A percentile compares a stretch with the other conserved stretches of the same genome.
phyloP scores from a whole-genome alignment of 805 yeast species.

The Danielozyma ontarioensis region DNA sequence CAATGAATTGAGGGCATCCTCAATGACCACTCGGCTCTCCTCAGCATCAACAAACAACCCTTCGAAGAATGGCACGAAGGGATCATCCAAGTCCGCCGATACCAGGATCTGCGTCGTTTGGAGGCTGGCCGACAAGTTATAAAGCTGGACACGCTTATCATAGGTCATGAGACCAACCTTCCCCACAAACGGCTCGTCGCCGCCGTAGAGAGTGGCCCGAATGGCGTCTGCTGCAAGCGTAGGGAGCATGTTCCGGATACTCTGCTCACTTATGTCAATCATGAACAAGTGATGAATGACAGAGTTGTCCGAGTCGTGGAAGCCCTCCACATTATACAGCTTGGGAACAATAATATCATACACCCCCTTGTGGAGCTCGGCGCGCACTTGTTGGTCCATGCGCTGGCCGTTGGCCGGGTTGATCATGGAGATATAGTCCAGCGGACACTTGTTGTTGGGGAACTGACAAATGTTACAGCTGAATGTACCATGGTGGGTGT shows the following conservation, averaged over 20 bases:
- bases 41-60: slow-evolving; percentile 81
- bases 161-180: slow-evolving; percentile 70
- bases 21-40: slow-evolving; percentile 59
- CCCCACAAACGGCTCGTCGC: slow-evolving; percentile 14
- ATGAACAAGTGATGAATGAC: slow-evolving; percentile 68
- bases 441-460: slow-evolving; percentile 58
- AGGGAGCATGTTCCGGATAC: slow-evolving; percentile 56
- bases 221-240: slow-evolving; percentile 67
- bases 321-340: slow-evolving; percentile 54
- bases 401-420: slow-evolving; percentile 56
- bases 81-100: slow-evolving; percentile 67
- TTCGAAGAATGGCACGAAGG: slow-evolving; percentile 72
- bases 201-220: slow-evolving; percentile 46
- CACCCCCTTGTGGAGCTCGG: slow-evolving; percentile 78
- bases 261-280: slow-evolving; percentile 61
- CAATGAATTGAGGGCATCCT: slow-evolving; percentile 58
- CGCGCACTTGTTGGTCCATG: slow-evolving; percentile 56
- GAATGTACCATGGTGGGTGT: slow-evolving; percentile 56
- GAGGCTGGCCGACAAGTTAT: slow-evolving; percentile 53
- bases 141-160: slow-evolving; percentile 69
- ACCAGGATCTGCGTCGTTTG: slow-evolving; percentile 55
- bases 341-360: slow-evolving; percentile 80
- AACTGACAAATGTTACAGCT: slow-evolving; percentile 85
- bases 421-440: slow-evolving; percentile 59
- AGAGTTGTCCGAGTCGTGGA: slow-evolving; percentile 18